phyloP scores from a whole-genome alignment of 257 asterid species.

The Capsicum chinense region DNA sequence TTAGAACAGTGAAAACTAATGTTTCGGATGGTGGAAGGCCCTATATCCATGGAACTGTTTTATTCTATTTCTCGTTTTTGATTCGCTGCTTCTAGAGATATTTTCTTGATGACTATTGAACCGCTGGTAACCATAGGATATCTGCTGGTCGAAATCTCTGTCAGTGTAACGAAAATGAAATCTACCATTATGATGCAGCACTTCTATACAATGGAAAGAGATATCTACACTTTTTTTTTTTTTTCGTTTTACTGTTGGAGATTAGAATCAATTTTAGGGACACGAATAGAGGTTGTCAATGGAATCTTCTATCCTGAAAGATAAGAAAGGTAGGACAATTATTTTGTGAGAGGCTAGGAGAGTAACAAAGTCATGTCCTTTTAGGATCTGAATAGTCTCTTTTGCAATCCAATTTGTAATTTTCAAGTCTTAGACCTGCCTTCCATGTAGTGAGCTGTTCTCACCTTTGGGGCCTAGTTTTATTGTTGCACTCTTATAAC shows the following conservation, averaged over 20 bases:
- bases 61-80: conserved; percentile 5
- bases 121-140: not conserved
- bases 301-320: conserved; percentile 45
- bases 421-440: conserved; percentile 45
- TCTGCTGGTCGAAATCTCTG: not conserved
- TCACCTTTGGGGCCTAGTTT: not conserved
- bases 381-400: conserved; percentile 42
- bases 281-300: conserved; percentile 34
- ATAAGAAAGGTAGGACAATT: conserved; percentile 53
- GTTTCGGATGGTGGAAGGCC: not conserved
- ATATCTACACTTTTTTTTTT: not conserved
- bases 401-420: conserved; percentile 44
- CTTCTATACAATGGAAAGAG: not conserved
- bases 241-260: not conserved
- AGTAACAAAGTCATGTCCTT: conserved; percentile 49
- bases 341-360: conserved; percentile 45
- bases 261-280: not conserved
- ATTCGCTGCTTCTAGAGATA: not conserved
- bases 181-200: not conserved
- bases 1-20: not conserved
- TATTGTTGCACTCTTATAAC: not conserved
- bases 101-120: conserved; percentile 10
- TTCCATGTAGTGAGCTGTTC: conserved; percentile 32
- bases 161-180: not conserved
- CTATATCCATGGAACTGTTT: not conserved